Base-by-base conservation (phyloP, 2,329 filamentous ascomycete species). In the Dactylellina leptospora region DNA sequence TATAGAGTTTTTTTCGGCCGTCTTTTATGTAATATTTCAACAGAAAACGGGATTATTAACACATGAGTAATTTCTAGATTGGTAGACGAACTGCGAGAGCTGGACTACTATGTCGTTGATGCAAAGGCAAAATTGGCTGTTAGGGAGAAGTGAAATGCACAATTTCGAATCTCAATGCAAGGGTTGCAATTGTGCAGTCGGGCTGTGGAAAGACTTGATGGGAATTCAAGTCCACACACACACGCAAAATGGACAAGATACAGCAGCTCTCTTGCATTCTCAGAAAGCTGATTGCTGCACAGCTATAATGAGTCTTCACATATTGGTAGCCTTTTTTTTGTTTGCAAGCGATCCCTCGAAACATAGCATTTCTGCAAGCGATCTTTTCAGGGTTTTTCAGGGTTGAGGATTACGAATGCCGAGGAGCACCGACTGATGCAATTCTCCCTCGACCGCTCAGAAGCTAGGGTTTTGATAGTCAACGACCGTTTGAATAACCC, bases 71-170 rank as follows among this genome's bases (percentile, higher is more conserved):
- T 50, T 10, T 44, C 8, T 47, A 71, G 66, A 33, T 27, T 71
- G 44, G 51, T 55, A 27, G 66, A 71, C 44, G 66, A 71, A 48
- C 20, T 71, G 18, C 56, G 66, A 58, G 66, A 71, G 45, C 42
- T 71, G n/a, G 66, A 71, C 59, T 71, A 71, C 33, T 71, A 71
- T 63, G 56, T 71, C 8, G 47, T 47, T 25, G 66, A 71, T 47
- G 58, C 44, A 18, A 71, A 51, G 22, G 60, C 60, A 38, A 62
- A 47, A 40, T 45, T 71, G 20, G 44, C 53, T 8, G 66, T 71
- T 18, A 62, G 51, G 47, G 66, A 71, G 42, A 71, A 63, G 50
- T 71, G 42, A 42, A 16, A 30, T 6, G 18, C n/a, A 33, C 5
- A 11, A 11, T 33, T 11, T 33, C 25, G 16, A 40, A 40, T 27